These are phyloP conservation scores for Blastomyces percursus DNA, from an alignment of 2,329 filamentous ascomycete genomes.

Conservation along the genomic window DNA sequence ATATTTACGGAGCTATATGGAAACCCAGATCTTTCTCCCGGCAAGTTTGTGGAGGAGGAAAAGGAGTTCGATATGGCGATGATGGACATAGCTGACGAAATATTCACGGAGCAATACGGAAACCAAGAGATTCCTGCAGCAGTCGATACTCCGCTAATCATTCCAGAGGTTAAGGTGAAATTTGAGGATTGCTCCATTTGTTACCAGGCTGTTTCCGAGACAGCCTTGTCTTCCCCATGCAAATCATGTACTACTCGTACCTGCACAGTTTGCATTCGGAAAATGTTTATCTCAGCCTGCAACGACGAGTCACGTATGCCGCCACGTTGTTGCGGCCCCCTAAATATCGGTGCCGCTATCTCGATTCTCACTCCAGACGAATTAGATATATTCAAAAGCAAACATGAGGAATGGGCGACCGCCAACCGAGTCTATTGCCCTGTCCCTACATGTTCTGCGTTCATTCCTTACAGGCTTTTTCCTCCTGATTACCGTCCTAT, in stretches of 20 bases:
- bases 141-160: not conserved
- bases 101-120: not conserved
- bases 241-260: not conserved
- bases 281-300: conserved; percentile 34
- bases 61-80: not conserved
- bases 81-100: conserved; percentile 1
- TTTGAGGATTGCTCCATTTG: not conserved
- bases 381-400: conserved; percentile 29
- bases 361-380: conserved; percentile 28
- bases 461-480: conserved; percentile 33
- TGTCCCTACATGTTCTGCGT: conserved; percentile 37
- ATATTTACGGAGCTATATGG: not conserved
- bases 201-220: not conserved
- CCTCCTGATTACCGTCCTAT: not conserved
- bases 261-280: conserved; percentile 12
- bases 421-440: conserved; percentile 41
- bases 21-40: not conserved
- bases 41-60: not conserved
- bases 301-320: conserved; percentile 35
- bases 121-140: not conserved
- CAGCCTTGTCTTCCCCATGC: not conserved
- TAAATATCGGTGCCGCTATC: conserved; percentile 34
- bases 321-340: conserved; percentile 35
- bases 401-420: conserved; percentile 40
- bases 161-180: not conserved